Conservation (phyloP, 331 rosid species). For the Cydonia oblonga region DNA sequence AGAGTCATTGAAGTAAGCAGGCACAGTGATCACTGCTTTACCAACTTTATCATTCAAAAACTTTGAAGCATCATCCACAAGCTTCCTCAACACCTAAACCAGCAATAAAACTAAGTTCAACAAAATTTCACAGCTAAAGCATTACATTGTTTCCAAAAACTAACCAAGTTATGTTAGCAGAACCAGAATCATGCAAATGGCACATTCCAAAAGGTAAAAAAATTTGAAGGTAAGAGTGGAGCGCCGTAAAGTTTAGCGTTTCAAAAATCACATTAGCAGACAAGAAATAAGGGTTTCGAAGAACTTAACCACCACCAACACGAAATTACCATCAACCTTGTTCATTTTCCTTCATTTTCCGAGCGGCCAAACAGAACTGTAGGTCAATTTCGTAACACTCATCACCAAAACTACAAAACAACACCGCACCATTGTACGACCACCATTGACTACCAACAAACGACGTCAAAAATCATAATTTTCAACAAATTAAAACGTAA, state of each 20-base stretch:
- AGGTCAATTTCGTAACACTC: not conserved
- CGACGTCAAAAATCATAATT: not conserved
- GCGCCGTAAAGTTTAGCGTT: not conserved
- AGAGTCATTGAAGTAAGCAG: slow-evolving; percentile 33
- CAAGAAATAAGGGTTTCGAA: not conserved
- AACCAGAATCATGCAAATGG: not conserved
- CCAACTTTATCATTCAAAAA: slow-evolving; percentile 28
- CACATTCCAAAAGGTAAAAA: not conserved
- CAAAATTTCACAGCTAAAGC: not conserved
- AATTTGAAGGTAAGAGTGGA: not conserved
- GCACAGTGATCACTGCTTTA: slow-evolving; percentile 31
- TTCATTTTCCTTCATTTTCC: not conserved
- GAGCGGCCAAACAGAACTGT: not conserved
- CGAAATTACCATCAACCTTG: not conserved
- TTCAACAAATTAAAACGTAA: not conserved
- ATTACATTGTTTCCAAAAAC: not conserved
- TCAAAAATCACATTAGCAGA: not conserved
- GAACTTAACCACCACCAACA: not conserved
- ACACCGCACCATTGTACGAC: not conserved
- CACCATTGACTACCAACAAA: not conserved
- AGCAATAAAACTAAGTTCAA: not conserved
- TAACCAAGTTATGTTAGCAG: not conserved
- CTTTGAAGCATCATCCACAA: slow-evolving; percentile 32
- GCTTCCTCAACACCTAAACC: slow-evolving; percentile 27
- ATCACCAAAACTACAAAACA: not conserved